Evolutionary conservation across 176 grass and related monocot genomes (phyloP).

Genomic region (Oryza longistaminata): DNA sequence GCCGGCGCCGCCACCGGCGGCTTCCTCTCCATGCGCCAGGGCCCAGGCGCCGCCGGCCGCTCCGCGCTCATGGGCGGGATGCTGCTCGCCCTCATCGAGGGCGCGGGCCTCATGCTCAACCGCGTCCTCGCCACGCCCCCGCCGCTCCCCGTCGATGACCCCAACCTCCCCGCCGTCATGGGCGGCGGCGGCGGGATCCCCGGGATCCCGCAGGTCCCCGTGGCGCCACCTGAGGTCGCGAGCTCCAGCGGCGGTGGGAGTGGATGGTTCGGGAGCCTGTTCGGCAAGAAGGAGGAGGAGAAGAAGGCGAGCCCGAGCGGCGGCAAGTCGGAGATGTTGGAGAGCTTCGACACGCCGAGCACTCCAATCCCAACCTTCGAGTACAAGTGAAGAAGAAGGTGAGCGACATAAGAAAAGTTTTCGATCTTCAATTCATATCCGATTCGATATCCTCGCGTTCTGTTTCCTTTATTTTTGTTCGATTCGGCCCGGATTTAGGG

Average conservation of each 20-base stretch:
- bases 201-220: slow-evolving; percentile 19
- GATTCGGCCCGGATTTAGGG: not conserved
- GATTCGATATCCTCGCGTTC: no score
- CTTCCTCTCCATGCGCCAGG: slow-evolving; percentile 90
- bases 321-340: slow-evolving; percentile 74
- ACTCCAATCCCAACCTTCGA: slow-evolving; percentile 78
- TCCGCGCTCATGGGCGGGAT: slow-evolving; percentile 73
- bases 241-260: slow-evolving; percentile 22
- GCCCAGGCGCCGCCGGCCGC: slow-evolving; percentile 51
- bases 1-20: slow-evolving; percentile 86
- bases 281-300: slow-evolving; percentile 70
- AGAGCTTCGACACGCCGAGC: slow-evolving; percentile 80
- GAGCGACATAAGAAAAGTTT: no score
- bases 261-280: slow-evolving; percentile 56
- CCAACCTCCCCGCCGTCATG: slow-evolving; percentile 36
- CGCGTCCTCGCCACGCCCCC: slow-evolving; percentile 71
- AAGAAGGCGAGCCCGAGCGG: slow-evolving; percentile 36
- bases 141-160: slow-evolving; percentile 52
- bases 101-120: slow-evolving; percentile 91
- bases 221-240: slow-evolving; percentile 6
- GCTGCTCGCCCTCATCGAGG: slow-evolving; percentile 95
- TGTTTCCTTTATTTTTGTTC: not conserved
- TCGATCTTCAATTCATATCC: no score
- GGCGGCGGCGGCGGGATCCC: slow-evolving; percentile 9
- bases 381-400: slow-evolving; percentile 65